Percentiles rank a stretch among this genome's conserved stretches.
Conservation (phyloP, 2,329 filamentous ascomycete species). For the Ascochyta fabae region DNA sequence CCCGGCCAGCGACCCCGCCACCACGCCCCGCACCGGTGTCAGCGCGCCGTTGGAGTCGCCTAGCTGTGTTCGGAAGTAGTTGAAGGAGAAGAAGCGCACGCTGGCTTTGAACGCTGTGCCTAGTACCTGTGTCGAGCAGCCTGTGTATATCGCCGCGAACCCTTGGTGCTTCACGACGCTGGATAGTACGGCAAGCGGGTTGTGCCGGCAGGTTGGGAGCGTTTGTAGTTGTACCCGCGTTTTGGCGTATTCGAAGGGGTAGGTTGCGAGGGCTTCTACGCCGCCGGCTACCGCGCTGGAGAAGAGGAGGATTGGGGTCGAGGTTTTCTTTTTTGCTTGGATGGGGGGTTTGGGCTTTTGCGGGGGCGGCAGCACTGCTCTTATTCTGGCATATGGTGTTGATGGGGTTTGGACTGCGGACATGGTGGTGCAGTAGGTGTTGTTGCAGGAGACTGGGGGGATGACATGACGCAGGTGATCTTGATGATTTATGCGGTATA, state of each 20-base stretch:
- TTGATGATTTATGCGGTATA: background rate
- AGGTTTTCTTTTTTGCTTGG: constrained; percentile 5
- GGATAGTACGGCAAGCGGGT: constrained; percentile 33
- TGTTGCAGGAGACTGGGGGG: background rate
- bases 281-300: constrained; percentile 61
- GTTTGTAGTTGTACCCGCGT: constrained; percentile 40
- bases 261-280: constrained; percentile 60
- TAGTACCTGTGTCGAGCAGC: constrained; percentile 36
- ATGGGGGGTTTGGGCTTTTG: background rate
- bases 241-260: constrained; percentile 46
- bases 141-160: constrained; percentile 39
- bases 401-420: background rate
- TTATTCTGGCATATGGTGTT: background rate
- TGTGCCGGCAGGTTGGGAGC: constrained; percentile 13
- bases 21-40: constrained; percentile 31
- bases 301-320: constrained; percentile 49
- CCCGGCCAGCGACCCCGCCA: constrained; percentile 40
- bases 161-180: constrained; percentile 30
- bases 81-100: constrained; percentile 42
- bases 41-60: constrained; percentile 34
- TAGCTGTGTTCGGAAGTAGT: constrained; percentile 36
- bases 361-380: background rate
- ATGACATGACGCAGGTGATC: background rate
- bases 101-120: constrained; percentile 43
- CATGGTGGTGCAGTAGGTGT: background rate